Evolutionary conservation across 2,329 filamentous ascomycete genomes (phyloP), one percentile per base, ranked within the genome.

Genomic region (Trichoderma oligosporum): DNA sequence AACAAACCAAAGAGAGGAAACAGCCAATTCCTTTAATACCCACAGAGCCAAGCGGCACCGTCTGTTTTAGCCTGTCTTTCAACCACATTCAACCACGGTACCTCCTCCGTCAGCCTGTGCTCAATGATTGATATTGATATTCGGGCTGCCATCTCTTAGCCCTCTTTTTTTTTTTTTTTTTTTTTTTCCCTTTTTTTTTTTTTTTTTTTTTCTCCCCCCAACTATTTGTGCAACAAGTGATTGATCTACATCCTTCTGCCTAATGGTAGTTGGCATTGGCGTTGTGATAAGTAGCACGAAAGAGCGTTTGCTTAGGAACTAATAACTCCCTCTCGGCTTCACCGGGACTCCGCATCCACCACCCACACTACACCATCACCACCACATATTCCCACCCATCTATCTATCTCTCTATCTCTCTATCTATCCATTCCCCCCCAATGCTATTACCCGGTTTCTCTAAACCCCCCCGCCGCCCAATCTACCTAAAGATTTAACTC

Each of bases 261-360:
- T 38, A 22, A 24, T 20, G 41, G 27, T 7, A 22, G 11, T 27
- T 20, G 29, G 11, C 22, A 9, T n/a, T 25, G 14, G n/a, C 12
- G 24, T 7, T 8, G 31, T 14, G 11, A 31, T 7, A 7, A 39
- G 12, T 20, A 38, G 12, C 18, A 53, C 20, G 33, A n/a, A 27
- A 20, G 3, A 18, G 20, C 18, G 14, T 16, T 18, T 49, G n/a
- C 25, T n/a, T 12, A 24, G 20, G 22, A 22, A 31, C 27, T 31
- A 31, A 31, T 11, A 31, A 31, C 27, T 6, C 27, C 6, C 16
- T 2, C 25, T 29, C 52, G 41, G 52, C 52, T 46, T 16, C 52
- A 18, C 24, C 52, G 52, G 51, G 4, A 55, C 22, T 29, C 41
- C 24, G 38, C 48, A 33, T 42, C 48, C 48, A 33, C 48, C 29